Evolutionary conservation across 2,329 filamentous ascomycete genomes (phyloP).

Genomic region (Scytalidium lignicola): DNA sequence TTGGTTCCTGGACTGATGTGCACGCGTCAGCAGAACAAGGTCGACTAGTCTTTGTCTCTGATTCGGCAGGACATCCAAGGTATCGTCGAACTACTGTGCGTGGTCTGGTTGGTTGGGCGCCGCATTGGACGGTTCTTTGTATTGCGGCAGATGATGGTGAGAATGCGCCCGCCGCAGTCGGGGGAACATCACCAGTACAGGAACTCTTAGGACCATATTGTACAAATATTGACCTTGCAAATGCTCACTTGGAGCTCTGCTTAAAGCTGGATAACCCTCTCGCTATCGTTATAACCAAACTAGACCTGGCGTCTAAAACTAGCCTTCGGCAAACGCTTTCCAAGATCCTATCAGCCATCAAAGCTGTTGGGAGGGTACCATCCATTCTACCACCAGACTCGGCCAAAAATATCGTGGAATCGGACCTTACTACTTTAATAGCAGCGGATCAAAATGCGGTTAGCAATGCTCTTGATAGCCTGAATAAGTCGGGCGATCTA

Average conservation of each 20-base stretch:
- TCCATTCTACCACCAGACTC: conserved; percentile 62
- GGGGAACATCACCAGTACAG: conserved; percentile 42
- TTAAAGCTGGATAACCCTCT: conserved; percentile 74
- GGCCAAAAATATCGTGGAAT: conserved; percentile 36
- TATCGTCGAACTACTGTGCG: conserved; percentile 86
- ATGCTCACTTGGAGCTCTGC: conserved; percentile 80
- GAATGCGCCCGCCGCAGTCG: conserved; percentile 22
- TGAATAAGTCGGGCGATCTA: conserved; percentile 35
- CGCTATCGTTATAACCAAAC: conserved; percentile 81
- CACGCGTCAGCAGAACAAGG: conserved; percentile 71
- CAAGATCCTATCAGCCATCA: conserved; percentile 71
- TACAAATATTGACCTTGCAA: conserved; percentile 64
- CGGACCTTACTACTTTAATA: conserved; percentile 53
- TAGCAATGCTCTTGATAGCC: conserved; percentile 45
- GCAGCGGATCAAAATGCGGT: conserved; percentile 53
- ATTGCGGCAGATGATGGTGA: conserved; percentile 74
- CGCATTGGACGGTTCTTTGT: conserved; percentile 88
- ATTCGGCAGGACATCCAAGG: conserved; percentile 85
- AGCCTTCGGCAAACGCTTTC: conserved; percentile 66
- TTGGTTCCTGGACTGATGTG: conserved; percentile 92
- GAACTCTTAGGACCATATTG: conserved; percentile 46
- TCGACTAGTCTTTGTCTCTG: conserved; percentile 80
- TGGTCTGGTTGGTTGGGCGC: conserved; percentile 90
- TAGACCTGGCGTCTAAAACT: conserved; percentile 74
- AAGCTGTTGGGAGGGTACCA: conserved; percentile 68